Base-by-base conservation (phyloP, 1,139 yeast genomes). In the Torulaspora pretoriensis region DNA sequence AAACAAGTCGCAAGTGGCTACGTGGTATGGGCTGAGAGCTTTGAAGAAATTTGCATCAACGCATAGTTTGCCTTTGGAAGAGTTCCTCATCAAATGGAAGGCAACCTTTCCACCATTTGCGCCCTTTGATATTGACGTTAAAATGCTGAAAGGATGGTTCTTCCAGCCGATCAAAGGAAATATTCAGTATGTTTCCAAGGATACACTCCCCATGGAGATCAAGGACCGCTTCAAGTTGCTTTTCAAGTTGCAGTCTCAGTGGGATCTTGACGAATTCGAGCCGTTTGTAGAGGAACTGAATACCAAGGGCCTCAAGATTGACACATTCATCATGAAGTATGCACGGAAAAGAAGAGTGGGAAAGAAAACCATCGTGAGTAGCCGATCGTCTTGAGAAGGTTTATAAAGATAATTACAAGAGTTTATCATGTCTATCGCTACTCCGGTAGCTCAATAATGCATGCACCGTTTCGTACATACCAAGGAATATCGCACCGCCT, bases 401-500 rank as follows among this genome's bases (percentile, higher is more conserved):
- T 16, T 19, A 8, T 30, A 25, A 26, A 16, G n/a, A 35, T 48
- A 48, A 46, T 46, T 44, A 48, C 51, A 46, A 22, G 40, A 40
- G 43, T 39, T 8, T 37, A 39, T 45, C 47, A 43, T 31, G 16
- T 14, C 23, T 28, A 22, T 19, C 25, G 22, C 35, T 14, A 28
- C 46, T 27, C 12, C 22, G 39, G 17, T 32, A 38, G 27, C 52
- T 42, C 28, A 62, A 46, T 1, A 61, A 26, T 1, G 59, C 55
- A 46, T 72, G 79, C 3, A 83, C 90, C 19, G 83, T 68, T 65
- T 92, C 98, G 61, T 92, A 92, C 48, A 88, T 87, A 2, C 99
- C 99, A 46, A 92, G 72, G 69, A 94, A 92, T 29, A 94, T 88
- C 25, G 97, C 96, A 14, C 99, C 99, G 13, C 99, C 99, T 3